These are phyloP conservation scores for Fusarium albidum DNA, from an alignment of 2,329 filamentous ascomycete species.

Conservation along the genomic window DNA sequence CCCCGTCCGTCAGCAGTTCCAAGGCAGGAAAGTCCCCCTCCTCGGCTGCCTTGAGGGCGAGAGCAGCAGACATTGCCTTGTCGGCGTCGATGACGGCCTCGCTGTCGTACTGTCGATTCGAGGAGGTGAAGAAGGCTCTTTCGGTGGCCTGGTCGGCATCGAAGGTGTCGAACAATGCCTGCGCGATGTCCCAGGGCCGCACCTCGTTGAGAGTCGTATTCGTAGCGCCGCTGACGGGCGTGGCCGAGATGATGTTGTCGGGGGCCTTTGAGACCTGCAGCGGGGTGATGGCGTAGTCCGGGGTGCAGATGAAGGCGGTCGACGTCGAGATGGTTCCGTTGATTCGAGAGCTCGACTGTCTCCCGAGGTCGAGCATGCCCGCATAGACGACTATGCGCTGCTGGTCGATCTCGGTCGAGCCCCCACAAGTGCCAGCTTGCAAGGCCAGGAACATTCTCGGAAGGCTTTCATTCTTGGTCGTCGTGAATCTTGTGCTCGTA, in stretches of 20 bases:
- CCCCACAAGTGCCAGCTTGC: constrained; percentile 28
- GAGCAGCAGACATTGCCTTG: constrained; percentile 44
- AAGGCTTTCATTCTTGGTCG: constrained; percentile 15
- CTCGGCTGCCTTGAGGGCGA: constrained; percentile 39
- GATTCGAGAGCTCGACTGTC: constrained; percentile 18
- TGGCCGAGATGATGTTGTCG: constrained; percentile 22
- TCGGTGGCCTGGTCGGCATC: constrained; percentile 5
- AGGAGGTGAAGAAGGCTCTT: constrained; percentile 3
- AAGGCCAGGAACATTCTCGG: constrained; percentile 29
- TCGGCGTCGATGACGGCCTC: constrained; percentile 43
- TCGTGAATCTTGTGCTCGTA: constrained; percentile 26
- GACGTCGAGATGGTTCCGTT: constrained; percentile 25
- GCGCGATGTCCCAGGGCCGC: constrained; percentile 31
- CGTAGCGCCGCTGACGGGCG: constrained; percentile 1
- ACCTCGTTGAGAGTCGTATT: constrained; percentile 32
- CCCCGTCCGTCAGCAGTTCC: constrained; percentile 35
- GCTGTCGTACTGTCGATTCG: constrained; percentile 30
- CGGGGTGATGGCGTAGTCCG: constrained; percentile 31
- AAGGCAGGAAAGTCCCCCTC: constrained; percentile 29
- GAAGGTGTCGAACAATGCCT: constrained; percentile 33
- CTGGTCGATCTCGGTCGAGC: constrained; percentile 24
- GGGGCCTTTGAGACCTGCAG: constrained; percentile 30
- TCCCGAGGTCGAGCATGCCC: constrained; percentile 29
- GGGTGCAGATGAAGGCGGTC: constrained; percentile 31
- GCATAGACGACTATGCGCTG: constrained; percentile 36